Evolutionary conservation across 305 asterid species (phyloP), one percentile per base, ranked within the genome.

Genomic region (Fraxinus latifolia): DNA sequence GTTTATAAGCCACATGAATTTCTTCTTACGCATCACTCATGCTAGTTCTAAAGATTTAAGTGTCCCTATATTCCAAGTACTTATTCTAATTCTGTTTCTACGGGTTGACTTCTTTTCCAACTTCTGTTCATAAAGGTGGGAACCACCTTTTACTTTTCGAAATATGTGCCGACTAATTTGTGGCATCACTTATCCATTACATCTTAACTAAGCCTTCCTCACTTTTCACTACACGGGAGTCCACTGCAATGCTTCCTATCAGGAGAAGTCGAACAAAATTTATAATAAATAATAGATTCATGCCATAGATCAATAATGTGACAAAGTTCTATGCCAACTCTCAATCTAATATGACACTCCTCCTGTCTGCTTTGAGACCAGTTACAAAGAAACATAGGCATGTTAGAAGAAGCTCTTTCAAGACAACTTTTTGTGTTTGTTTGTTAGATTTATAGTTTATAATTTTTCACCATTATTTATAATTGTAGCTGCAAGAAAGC

Each of bases 401-500:
- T 67, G 7, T 29, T 9, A 67, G 74, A 17, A 67, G 7, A 14
- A 27, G 3, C 34, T 67, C 74, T 67, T 67, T 67, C 21, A 67
- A 29, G 36, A 67, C 21, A 12, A 27, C 8, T 27, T 67, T 62
- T 25, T 27, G 15, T 29, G 76, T 68, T 58, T 32, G 27, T 42
- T 25, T 19, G n/a, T 37, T 32, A 21, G 31, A 67, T 76, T 15
- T 68, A 65, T 74, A 31, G 19, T 67, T 77, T 77, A 47, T 29
- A 44, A 25, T 21, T 76, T 70, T 74, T 80, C 44, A 79, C 80
- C 47, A 11, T 31, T 79, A 62, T 60, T 77, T 80, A 74, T 83
- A 47, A 77, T 78, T 79, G 42, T 78, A 90, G 93, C 89, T 78
- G 86, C 90, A 21, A 90, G 85, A 21, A 90, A 89, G 86, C 96